Conservation (phyloP, 2,329 filamentous ascomycete genomes). For the Fusarium sp. region DNA sequence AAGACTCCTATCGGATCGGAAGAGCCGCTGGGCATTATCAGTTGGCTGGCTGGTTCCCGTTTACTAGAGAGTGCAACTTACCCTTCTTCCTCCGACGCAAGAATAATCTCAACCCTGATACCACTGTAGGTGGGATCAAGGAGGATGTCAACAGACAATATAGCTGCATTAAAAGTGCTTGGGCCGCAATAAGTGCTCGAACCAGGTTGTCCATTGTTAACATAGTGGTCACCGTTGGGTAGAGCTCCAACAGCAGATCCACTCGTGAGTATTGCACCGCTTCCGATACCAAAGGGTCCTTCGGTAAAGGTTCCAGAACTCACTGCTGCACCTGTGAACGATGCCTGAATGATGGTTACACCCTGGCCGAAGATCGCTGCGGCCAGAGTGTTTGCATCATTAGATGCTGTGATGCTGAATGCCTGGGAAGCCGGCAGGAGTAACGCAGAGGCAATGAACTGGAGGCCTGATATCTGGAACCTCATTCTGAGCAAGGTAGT, state of each 20-base stretch:
- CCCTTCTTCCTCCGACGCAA: constrained; percentile 31
- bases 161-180: constrained; percentile 7
- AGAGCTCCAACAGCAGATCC: constrained; percentile 9
- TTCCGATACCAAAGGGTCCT: constrained; percentile 27
- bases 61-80: not conserved
- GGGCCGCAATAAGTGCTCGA: not conserved
- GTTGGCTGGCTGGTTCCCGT: not conserved
- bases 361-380: constrained; percentile 11
- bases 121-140: not conserved
- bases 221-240: not conserved
- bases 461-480: not conserved
- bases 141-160: constrained; percentile 17
- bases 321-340: not conserved
- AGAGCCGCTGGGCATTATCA: constrained; percentile 4
- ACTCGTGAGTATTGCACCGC: constrained; percentile 16
- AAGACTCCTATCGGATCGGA: constrained; percentile 18
- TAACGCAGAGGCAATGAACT: not conserved
- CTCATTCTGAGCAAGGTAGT: not conserved
- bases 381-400: constrained; percentile 5
- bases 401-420: not conserved
- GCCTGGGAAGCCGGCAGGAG: not conserved
- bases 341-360: not conserved
- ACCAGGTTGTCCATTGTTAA: constrained; percentile 14
- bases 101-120: constrained; percentile 18
- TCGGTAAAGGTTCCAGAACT: constrained; percentile 12